Evolutionary conservation across 192 early-diverging fungal species (phyloP).

Genomic region (Phycomyces nitens): DNA sequence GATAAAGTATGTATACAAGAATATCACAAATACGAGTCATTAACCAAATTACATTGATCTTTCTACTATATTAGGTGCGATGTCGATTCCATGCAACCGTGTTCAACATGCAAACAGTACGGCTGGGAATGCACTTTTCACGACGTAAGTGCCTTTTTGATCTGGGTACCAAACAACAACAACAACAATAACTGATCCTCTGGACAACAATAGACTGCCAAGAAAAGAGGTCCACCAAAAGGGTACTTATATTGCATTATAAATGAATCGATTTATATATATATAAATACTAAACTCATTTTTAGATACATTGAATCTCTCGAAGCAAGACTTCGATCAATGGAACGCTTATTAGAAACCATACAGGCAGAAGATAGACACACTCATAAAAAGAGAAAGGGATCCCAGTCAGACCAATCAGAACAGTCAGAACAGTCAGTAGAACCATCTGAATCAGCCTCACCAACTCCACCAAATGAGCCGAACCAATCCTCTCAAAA

Average conservation of each 20-base stretch:
- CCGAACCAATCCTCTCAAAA: not conserved
- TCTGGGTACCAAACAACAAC: not conserved
- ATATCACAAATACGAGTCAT: not conserved
- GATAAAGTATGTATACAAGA: slow-evolving; percentile 21
- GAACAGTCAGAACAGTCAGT: not conserved
- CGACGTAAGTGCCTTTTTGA: slow-evolving; percentile 20
- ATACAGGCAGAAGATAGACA: slow-evolving; percentile 1
- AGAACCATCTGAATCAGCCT: slow-evolving; percentile 2
- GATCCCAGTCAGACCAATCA: not conserved
- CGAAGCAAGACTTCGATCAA: slow-evolving; percentile 20
- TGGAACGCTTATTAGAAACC: slow-evolving; percentile 28
- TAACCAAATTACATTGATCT: not conserved
- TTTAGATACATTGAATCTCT: slow-evolving; percentile 33
- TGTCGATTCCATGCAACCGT: slow-evolving; percentile 11
- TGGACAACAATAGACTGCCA: slow-evolving; percentile 11
- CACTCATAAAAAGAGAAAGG: not conserved
- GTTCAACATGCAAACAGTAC: slow-evolving; percentile 29
- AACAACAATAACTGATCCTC: not conserved
- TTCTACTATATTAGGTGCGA: slow-evolving; percentile 20
- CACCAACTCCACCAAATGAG: not conserved
- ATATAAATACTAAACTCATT: not conserved
- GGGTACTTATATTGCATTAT: slow-evolving; percentile 13
- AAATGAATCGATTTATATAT: not conserved
- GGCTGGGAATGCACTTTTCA: slow-evolving; percentile 35
- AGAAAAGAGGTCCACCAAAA: slow-evolving; percentile 34